Base-by-base conservation (phyloP, 495 filamentous ascomycete genomes). In the Tuber calosporum region DNA sequence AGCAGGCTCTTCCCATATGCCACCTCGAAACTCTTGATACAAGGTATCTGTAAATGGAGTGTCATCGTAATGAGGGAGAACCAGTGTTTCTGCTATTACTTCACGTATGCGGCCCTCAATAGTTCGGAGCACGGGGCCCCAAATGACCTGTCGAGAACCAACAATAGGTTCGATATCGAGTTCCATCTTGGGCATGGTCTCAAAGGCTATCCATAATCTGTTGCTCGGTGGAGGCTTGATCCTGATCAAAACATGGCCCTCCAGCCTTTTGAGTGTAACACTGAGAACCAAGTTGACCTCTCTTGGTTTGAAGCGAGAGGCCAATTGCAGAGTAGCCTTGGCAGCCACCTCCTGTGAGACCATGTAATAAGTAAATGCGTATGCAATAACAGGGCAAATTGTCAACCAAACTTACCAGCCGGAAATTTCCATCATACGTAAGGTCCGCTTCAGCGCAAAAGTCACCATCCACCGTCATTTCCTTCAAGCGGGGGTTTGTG, bases 201-300 rank as follows among this genome's bases (percentile, higher is more conserved):
- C 91, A 77, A 99, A 99, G 20, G 94, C 89, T 77, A 98, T 88
- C 95, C 95, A 99, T 53, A 97, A 82, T 38, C 95, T 89, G 82
- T 98, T 98, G 83, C 92, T 97, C 0, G 95, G 95, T 42, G 95
- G 92, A 36, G 95, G 94, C 82, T 99, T 99, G 82, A 97, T 90
- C 72, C 91, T 90, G 72, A 97, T 85, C 73, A 96, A 83, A 72
- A 90, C 81, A 81, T 97, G 94, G 4, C 94, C 95, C 79, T 95
- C 90, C 15, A 98, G 83, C 76, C 90, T 92, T 81, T 92, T 94
- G 72, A 97, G 80, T 5, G 96, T 90, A 4, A 93, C 90, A 8
- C 94, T 93, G 43, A 99, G 87, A 43, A 97, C 86, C 58, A 99
- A 86, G 74, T 93, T 92, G 58, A 98, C 93, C 80, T 97, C 94